These are phyloP conservation scores for Penicillium thymicola DNA, from an alignment of 2,329 filamentous ascomycete species.

Conservation along the genomic window DNA sequence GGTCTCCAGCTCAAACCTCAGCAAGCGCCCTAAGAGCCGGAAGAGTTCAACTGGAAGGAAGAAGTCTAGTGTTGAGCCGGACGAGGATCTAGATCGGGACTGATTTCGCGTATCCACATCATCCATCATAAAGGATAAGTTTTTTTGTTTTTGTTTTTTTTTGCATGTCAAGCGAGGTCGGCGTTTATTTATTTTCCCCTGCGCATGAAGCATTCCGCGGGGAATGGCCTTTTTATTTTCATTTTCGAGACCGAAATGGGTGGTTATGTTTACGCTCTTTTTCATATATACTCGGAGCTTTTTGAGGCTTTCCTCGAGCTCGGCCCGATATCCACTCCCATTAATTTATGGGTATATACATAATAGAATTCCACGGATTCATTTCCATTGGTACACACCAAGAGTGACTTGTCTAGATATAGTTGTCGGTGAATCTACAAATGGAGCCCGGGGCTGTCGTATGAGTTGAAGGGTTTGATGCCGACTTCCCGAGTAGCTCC, in stretches of 20 bases:
- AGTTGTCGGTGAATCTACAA: slow-evolving; percentile 6
- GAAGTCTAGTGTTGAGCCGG: slow-evolving; percentile 39
- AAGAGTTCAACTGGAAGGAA: slow-evolving; percentile 35
- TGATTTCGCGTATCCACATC: slow-evolving; percentile 10
- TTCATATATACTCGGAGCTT: slow-evolving; percentile 3
- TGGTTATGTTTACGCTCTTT: slow-evolving; percentile 5
- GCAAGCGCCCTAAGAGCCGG: slow-evolving; percentile 40
- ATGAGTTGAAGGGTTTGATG: slow-evolving; percentile 1
- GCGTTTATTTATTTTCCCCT: slow-evolving; percentile 14
- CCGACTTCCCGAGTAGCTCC: slow-evolving; percentile 2
- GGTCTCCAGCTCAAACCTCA: slow-evolving; percentile 37
- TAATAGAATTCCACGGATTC: slow-evolving; percentile 18
- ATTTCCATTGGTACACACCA: not conserved
- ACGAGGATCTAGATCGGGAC: slow-evolving; percentile 31
- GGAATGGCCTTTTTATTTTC: slow-evolving; percentile 5
- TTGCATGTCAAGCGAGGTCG: slow-evolving; percentile 21
- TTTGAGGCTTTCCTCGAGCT: not conserved
- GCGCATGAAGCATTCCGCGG: not conserved
- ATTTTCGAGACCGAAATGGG: slow-evolving; percentile 3
- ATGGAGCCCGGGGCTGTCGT: not conserved
- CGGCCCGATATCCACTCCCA: slow-evolving; percentile 3
- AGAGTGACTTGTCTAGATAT: not conserved
- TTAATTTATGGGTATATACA: slow-evolving; percentile 17
- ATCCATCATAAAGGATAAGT: not conserved
- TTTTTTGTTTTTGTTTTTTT: slow-evolving; percentile 5